A percentile compares a stretch with the other conserved stretches of the same genome.
Conservation (phyloP, 306 rosid species). For the Echinosophora koreensis region DNA sequence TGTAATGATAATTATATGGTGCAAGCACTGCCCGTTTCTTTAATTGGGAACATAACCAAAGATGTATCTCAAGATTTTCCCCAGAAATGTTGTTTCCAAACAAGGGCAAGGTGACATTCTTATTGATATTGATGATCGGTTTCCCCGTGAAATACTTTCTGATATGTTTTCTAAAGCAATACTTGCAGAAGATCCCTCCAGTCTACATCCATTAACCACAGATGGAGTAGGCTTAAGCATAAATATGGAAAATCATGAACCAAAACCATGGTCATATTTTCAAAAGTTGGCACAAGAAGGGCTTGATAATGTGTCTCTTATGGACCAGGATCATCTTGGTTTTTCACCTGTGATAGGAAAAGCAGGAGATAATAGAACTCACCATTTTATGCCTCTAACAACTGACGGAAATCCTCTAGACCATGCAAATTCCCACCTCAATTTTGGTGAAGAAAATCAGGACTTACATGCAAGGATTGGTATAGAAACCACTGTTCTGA, state of each 20-base stretch:
- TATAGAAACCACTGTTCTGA: slow-evolving; percentile 45
- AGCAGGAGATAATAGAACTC: slow-evolving; percentile 47
- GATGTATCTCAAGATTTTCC: slow-evolving; percentile 57
- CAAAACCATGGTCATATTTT: slow-evolving; percentile 81
- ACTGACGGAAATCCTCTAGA: slow-evolving; percentile 50
- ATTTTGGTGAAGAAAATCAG: slow-evolving; percentile 62
- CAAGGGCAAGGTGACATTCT: slow-evolving; percentile 73
- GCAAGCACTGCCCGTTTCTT: slow-evolving; percentile 51
- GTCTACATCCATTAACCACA: slow-evolving; percentile 51
- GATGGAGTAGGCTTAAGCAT: slow-evolving; percentile 79
- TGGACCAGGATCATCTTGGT: slow-evolving; percentile 80
- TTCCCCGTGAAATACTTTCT: slow-evolving; percentile 81
- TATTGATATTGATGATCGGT: slow-evolving; percentile 83
- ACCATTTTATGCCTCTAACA: slow-evolving; percentile 52
- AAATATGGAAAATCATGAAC: slow-evolving; percentile 81
- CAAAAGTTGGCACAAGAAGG: slow-evolving; percentile 79
- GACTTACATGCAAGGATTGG: slow-evolving; percentile 56
- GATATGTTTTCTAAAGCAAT: slow-evolving; percentile 89
- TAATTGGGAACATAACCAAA: slow-evolving; percentile 48
- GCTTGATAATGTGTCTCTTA: slow-evolving; percentile 70
- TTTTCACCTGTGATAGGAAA: slow-evolving; percentile 60
- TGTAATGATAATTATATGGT: slow-evolving; percentile 47
- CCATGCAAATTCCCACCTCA: slow-evolving; percentile 57
- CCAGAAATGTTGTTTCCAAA: slow-evolving; percentile 52
- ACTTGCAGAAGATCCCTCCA: slow-evolving; percentile 62